Percentiles rank a stretch among this genome's conserved stretches.
These are phyloP conservation scores for Candida gorgasii DNA, from an alignment of 805 yeast genomes.

Conservation along the genomic window DNA sequence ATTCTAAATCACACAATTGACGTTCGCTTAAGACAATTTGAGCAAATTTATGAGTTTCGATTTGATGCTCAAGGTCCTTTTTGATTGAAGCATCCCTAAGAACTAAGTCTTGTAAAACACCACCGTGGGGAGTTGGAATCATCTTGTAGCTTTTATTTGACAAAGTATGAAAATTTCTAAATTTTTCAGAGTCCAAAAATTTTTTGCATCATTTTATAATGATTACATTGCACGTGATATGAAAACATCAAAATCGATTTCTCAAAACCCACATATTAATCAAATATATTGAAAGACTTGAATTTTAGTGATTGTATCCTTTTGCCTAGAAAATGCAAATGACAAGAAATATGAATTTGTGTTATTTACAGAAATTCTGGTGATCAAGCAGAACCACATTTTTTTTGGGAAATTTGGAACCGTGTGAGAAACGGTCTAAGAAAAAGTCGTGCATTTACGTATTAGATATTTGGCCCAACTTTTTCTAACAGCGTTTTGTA, in stretches of 20 bases:
- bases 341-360: not conserved
- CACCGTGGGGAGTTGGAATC: slow-evolving; percentile 83
- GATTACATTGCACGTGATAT: slow-evolving; percentile 19
- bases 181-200: not conserved
- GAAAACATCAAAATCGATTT: slow-evolving; percentile 9
- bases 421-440: not conserved
- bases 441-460: not conserved
- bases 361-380: not conserved
- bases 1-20: slow-evolving; percentile 90
- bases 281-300: not conserved
- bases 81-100: slow-evolving; percentile 73
- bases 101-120: slow-evolving; percentile 79
- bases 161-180: not conserved
- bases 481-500: too few relatives aligned
- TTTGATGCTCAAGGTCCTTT: slow-evolving; percentile 57
- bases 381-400: not conserved
- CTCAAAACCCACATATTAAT: not conserved
- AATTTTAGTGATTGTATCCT: too few relatives aligned
- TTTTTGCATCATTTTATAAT: slow-evolving; percentile 8
- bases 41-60: slow-evolving; percentile 41
- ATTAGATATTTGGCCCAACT: not conserved
- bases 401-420: slow-evolving; percentile 6
- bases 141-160: slow-evolving; percentile 1
- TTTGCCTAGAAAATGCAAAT: not conserved
- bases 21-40: slow-evolving; percentile 70